Evolutionary conservation across 2,329 filamentous ascomycete species (phyloP), one percentile per base, ranked within the genome.

Genomic region (Escovopsis weberi): DNA sequence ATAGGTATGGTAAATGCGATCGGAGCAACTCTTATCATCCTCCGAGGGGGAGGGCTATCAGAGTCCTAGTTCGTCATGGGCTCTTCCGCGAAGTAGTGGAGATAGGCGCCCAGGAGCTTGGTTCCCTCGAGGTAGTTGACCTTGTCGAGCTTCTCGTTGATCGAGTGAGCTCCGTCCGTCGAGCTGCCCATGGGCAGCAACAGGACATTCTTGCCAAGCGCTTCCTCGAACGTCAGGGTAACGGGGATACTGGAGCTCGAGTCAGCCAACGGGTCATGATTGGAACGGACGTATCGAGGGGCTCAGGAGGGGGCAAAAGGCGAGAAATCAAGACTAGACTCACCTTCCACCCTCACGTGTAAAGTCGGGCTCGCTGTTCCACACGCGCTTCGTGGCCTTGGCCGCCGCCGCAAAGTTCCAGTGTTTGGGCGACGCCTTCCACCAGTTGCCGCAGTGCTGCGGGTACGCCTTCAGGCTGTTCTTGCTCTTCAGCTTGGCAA

Each of bases 71-170:
- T 10, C 28, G 28, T 30, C 28, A 30, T 30, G 11, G 85, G 79
- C 72, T 98, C 91, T 59, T 89, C 85, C 2, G 88, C 87, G 50
- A 94, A 87, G 54, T 95, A 95, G 67, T 96, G 89, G 58, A 98
- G 67, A 61, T 98, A 98, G 4, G 89, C 85, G 39, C 91, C 91
- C 45, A 98, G 66, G 48, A 98, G 67, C 76, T 98, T 98, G 55
- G 85, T 95, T 39, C 91, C 91, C 70, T 98, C 87, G 56, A 98
- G 94, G 63, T 98, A 98, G 67, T 98, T 98, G 59, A 76, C 78
- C 74, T 84, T 87, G 64, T 98, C 91, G 45, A 98, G 72, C 74
- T 94, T 95, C 76, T 96, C 91, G 62, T 98, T 98, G 65, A 95
- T 93, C 32, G 86, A 94, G 67, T 98, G 91, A 7, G 91, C 91